Evolutionary conservation across 352 stramenopile genomes (phyloP).

Genomic region (Globisporangium rhizosaccharum): DNA sequence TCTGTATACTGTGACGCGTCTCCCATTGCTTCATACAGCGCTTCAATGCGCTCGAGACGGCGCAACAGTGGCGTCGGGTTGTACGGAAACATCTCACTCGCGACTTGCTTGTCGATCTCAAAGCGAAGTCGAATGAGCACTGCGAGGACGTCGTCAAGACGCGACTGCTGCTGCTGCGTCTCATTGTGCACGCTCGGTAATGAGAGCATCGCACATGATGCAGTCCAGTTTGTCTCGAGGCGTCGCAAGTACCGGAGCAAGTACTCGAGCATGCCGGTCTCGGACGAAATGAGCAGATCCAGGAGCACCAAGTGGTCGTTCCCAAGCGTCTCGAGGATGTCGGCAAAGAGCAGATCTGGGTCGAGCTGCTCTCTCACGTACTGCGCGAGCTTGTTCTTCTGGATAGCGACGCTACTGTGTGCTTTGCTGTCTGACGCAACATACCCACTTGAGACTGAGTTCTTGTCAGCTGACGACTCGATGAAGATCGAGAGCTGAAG

Average conservation of each 20-base stretch:
- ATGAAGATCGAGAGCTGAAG: conserved; percentile 17
- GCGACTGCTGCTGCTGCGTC: not conserved
- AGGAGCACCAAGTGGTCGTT: conserved; percentile 62
- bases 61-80: conserved; percentile 34
- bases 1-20: not conserved
- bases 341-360: conserved; percentile 52
- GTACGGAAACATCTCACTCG: conserved; percentile 49
- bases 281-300: conserved; percentile 68
- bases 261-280: conserved; percentile 67
- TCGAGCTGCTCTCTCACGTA: conserved; percentile 30
- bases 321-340: conserved; percentile 37
- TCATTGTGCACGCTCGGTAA: not conserved
- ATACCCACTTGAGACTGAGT: too few species aligned
- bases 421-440: not conserved
- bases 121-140: conserved; percentile 57
- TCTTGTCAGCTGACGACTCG: not conserved
- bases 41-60: conserved; percentile 43
- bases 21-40: conserved; percentile 36
- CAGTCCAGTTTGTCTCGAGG: conserved; percentile 23
- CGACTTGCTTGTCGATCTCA: conserved; percentile 49
- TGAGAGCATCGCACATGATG: conserved; percentile 20
- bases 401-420: not conserved
- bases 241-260: conserved; percentile 46
- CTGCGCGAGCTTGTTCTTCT: not conserved
- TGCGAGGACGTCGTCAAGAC: conserved; percentile 34